phyloP scores from a whole-genome alignment of 2,329 filamentous ascomycete genomes.

The Hymenotorrendiella dingleyae region DNA sequence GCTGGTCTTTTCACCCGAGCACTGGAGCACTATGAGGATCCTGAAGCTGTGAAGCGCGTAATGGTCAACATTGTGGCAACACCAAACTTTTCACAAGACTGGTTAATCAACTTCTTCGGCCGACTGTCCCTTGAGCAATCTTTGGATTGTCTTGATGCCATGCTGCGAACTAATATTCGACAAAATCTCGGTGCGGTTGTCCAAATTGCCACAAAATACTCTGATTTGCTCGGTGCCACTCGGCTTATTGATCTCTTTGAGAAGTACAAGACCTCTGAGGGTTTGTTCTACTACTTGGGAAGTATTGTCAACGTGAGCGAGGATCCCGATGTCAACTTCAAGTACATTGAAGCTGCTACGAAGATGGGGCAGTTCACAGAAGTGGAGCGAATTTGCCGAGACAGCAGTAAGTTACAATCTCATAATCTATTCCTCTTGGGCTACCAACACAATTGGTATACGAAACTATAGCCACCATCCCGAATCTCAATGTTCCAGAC shows the following conservation, averaged over 20 bases:
- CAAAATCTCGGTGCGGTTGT: constrained; percentile 94
- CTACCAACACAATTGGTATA: too few species aligned
- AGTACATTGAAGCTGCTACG: constrained; percentile 97
- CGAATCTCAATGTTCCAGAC: too few species aligned
- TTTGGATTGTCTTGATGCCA: constrained; percentile 87
- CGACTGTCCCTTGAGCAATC: constrained; percentile 93
- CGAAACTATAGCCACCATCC: too few species aligned
- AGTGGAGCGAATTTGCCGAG: constrained; percentile 93
- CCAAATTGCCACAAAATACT: constrained; percentile 96
- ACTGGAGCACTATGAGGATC: constrained; percentile 90
- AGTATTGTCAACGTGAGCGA: constrained; percentile 97
- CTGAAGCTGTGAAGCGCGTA: constrained; percentile 82
- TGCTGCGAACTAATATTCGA: constrained; percentile 94
- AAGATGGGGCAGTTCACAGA: constrained; percentile 91
- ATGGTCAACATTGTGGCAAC: constrained; percentile 75
- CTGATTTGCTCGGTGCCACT: constrained; percentile 83
- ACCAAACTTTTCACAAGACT: constrained; percentile 84
- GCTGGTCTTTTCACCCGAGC: constrained; percentile 82
- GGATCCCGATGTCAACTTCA: constrained; percentile 94
- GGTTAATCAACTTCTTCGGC: constrained; percentile 88
- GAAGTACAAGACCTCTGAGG: constrained; percentile 95
- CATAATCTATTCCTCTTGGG: constrained; percentile 1
- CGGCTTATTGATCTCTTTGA: constrained; percentile 90
- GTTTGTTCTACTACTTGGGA: constrained; percentile 95
- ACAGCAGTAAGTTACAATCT: constrained; percentile 55